These are phyloP conservation scores for Cardamine chenopodiifolia DNA, from an alignment of 345 rosid species.

Conservation along the genomic window DNA sequence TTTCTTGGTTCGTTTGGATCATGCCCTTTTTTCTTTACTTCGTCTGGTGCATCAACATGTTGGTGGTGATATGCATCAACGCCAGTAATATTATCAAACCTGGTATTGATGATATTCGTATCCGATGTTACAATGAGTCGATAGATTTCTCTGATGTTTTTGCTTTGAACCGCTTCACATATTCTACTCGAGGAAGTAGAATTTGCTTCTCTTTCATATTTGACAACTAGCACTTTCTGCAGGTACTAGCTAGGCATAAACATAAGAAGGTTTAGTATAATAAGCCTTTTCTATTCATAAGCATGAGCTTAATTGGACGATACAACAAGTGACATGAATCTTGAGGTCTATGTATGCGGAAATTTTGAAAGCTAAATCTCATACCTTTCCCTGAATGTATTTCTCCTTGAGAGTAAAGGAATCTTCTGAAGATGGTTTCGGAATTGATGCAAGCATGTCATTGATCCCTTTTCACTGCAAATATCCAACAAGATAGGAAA, in stretches of 20 bases:
- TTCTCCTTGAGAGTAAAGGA: slow-evolving; percentile 60
- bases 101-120: slow-evolving; percentile 53
- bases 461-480: slow-evolving; percentile 52
- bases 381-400: slow-evolving; percentile 81
- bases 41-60: slow-evolving; percentile 38
- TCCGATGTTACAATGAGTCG: slow-evolving; percentile 60
- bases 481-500: slow-evolving; percentile 10
- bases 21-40: slow-evolving; percentile 41
- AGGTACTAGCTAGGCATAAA: slow-evolving; percentile 58
- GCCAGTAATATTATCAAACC: slow-evolving; percentile 53
- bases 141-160: slow-evolving; percentile 69
- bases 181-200: slow-evolving; percentile 43
- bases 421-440: slow-evolving; percentile 68
- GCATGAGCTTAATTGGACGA: not conserved
- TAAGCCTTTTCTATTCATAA: not conserved
- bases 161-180: slow-evolving; percentile 76
- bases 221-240: slow-evolving; percentile 60
- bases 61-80: slow-evolving; percentile 49
- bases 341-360: not conserved
- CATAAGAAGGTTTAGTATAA: slow-evolving; percentile 17
- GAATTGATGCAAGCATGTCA: slow-evolving; percentile 37
- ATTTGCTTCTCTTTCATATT: slow-evolving; percentile 43
- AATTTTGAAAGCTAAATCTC: not conserved
- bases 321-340: not conserved
- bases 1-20: slow-evolving; percentile 65